Base-by-base conservation (phyloP, 768 basidiomycete genomes). In the Suillus tomentosus region DNA sequence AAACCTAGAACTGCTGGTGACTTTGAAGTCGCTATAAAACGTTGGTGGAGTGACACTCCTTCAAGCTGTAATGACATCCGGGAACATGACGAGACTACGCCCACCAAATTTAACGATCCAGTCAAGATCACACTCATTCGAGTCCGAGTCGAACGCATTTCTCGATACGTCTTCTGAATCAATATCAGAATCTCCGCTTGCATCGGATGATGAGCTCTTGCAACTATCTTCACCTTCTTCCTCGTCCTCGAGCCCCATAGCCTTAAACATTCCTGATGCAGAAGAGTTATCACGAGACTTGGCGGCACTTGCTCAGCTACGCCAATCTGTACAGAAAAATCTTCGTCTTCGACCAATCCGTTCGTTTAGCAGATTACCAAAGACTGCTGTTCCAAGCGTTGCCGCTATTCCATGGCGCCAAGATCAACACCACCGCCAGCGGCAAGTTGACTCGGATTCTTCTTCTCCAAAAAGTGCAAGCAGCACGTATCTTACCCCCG, bases 261-360 rank as follows among this genome's bases (percentile, higher is more conserved):
- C 63, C 64, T 77, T 65, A 57, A 58, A 17, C 40, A 63, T 31
- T 64, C 68, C 27, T 61, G 73, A 73, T 61, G 65, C 70, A 5
- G 90, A 88, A 68, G 90, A 92, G 66, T 78, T 94, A 62, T 82
- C 85, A 17, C 84, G 85, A 66, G 90, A 89, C 65, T 80, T 94
- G 45, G 86, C 82, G 14, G 83, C 82, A 61, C 84, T 94, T 45
- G 88, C 90, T 63, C 78, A 84, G 68, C 81, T 94, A 9, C 84
- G 92, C 40, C 82, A 84, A 67, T 90, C 80, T 68, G 89, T 94
- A 3, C 85, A 88, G 76, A 82, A 86, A 75, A 94, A 94, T 69
- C 83, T 94, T 43, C 87, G 86, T 64, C 81, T 94, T 42, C 84
- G 92, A 24, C 92, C 93, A 36, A 89, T 94, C 63, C 84, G 86